phyloP scores from a whole-genome alignment of 2,329 filamentous ascomycete species.

The Seiridium cupressi region DNA sequence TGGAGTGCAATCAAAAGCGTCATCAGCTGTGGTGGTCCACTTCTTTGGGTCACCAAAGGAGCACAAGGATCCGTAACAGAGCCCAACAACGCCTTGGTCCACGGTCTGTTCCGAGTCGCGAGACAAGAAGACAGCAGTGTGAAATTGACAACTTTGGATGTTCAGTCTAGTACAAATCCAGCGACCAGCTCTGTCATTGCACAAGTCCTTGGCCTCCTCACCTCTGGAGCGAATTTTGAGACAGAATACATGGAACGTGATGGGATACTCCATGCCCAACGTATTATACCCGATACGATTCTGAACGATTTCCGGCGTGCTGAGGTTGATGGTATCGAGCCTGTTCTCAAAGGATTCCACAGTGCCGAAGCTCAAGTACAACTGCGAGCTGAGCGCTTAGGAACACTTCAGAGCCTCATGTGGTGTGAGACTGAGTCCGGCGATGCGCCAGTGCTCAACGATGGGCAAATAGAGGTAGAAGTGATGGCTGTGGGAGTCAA shows the following conservation, averaged over 20 bases:
- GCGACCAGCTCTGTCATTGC: too few species aligned
- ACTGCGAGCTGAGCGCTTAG: constrained; percentile 9
- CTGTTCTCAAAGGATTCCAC: constrained; percentile 23
- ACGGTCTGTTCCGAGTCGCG: too few species aligned
- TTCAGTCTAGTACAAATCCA: too few species aligned
- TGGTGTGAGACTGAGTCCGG: constrained; percentile 11
- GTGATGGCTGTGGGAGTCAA: constrained; percentile 33
- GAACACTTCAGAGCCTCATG: constrained; percentile 5
- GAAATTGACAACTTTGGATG: too few species aligned
- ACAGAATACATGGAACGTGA: constrained; percentile 26
- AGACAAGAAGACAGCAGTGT: too few species aligned
- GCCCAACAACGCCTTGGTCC: too few species aligned
- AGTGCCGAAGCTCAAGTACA: constrained; percentile 21
- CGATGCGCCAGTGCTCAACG: background rate
- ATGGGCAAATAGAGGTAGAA: constrained; percentile 30
- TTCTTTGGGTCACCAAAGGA: too few species aligned
- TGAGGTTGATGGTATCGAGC: constrained; percentile 21
- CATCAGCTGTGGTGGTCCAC: too few species aligned
- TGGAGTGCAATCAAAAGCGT: too few species aligned
- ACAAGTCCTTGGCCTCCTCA: too few species aligned
- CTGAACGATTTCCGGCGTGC: constrained; percentile 23
- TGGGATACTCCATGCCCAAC: constrained; percentile 21
- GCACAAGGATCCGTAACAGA: too few species aligned
- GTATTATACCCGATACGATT: constrained; percentile 22
- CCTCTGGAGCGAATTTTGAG: constrained; percentile 10